phyloP scores from a whole-genome alignment of 306 rosid genomes.

The Castanea mollissima region DNA sequence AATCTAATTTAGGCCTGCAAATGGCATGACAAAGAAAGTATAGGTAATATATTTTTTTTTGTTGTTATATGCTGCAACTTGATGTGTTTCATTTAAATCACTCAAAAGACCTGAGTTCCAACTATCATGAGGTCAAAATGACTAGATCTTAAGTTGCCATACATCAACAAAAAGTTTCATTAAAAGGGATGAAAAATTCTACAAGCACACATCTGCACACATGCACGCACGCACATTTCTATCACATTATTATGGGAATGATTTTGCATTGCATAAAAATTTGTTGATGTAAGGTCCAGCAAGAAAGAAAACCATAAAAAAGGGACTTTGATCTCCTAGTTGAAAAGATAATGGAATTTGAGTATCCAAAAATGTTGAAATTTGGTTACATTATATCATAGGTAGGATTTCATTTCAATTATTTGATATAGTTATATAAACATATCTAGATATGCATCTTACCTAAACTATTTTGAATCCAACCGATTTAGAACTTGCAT shows the following conservation, averaged over 20 bases:
- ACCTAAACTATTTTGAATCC: not conserved
- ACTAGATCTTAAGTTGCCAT: not conserved
- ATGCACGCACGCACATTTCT: no score
- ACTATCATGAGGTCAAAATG: no score
- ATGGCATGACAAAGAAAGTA: not conserved
- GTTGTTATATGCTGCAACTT: not conserved
- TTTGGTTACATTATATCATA: not conserved
- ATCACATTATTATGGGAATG: not conserved
- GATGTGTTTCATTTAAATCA: not conserved
- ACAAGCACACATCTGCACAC: no score
- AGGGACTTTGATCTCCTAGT: not conserved
- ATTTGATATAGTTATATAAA: not conserved
- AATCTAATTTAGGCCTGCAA: not conserved
- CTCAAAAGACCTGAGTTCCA: not conserved
- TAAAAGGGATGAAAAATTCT: not conserved
- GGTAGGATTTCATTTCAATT: not conserved
- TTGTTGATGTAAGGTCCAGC: not conserved
- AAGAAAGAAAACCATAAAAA: not conserved
- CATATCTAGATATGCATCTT: not conserved
- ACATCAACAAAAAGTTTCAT: not conserved
- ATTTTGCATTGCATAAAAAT: not conserved
- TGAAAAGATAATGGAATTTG: not conserved
- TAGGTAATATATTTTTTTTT: not conserved
- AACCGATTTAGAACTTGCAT: not conserved
- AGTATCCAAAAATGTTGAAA: not conserved